phyloP scores from a whole-genome alignment of 2,329 filamentous ascomycete species.

The Macrophomina tecta region DNA sequence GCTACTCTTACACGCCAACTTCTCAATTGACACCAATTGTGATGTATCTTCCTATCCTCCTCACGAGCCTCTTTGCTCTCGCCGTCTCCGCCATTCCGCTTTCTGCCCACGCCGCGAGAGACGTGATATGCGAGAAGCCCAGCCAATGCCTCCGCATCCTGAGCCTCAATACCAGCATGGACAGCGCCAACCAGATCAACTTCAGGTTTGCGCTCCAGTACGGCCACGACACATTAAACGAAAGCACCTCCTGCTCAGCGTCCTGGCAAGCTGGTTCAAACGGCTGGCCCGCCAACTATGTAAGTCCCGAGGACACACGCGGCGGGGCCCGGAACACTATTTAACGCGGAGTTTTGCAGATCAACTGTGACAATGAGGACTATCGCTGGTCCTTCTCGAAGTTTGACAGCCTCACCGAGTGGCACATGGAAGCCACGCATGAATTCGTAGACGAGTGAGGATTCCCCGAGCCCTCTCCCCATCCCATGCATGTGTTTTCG shows the following conservation, averaged over 20 bases:
- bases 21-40: not conserved
- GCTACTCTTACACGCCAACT: not conserved
- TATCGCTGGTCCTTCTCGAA: constrained; percentile 20
- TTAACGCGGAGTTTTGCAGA: constrained; percentile 21
- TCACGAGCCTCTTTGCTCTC: constrained; percentile 20
- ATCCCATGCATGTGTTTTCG: not conserved
- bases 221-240: not conserved
- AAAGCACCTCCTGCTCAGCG: not conserved
- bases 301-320: not conserved
- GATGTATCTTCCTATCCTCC: not conserved
- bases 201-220: constrained; percentile 1
- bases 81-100: not conserved
- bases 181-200: not conserved
- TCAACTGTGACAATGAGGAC: not conserved
- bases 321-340: not conserved
- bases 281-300: constrained; percentile 4
- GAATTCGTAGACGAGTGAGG: not conserved
- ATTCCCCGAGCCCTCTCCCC: too few species aligned
- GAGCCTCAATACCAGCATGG: not conserved
- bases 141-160: not conserved
- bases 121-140: not conserved
- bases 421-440: constrained; percentile 13
- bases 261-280: constrained; percentile 12
- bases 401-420: constrained; percentile 11
- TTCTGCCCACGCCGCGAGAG: not conserved